Percentiles rank a stretch among this genome's conserved stretches.
These are phyloP conservation scores for Wallacemonas sp. DNA, from an alignment of 208 protist species.

Conservation along the genomic window DNA sequence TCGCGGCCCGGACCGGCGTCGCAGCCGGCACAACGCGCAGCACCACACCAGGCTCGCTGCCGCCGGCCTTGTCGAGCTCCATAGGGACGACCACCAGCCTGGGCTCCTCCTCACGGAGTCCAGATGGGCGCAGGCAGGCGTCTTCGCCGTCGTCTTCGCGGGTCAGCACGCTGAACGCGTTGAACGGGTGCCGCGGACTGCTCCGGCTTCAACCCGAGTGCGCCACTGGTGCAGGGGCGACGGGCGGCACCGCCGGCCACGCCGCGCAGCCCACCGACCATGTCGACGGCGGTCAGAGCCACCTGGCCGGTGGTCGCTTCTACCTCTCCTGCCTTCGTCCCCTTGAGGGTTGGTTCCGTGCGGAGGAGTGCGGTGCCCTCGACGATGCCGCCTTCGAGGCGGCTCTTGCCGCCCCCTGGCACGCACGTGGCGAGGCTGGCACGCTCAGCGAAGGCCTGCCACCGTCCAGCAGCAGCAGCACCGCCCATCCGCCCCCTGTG, in stretches of 20 bases:
- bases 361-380: constrained; percentile 36
- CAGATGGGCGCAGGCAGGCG: neutral
- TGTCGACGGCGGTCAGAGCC: too few species aligned
- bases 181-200: neutral
- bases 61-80: neutral
- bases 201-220: neutral
- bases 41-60: neutral
- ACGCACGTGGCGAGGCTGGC: neutral
- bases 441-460: too few species aligned
- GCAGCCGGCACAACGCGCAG: neutral
- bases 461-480: constrained; percentile 13
- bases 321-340: constrained; percentile 36
- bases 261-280: too few species aligned
- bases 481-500: too few species aligned
- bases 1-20: too few species aligned
- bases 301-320: constrained; percentile 11
- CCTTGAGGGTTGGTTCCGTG: constrained; percentile 27
- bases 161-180: neutral
- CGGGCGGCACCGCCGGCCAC: too few species aligned
- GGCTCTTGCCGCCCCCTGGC: constrained; percentile 4
- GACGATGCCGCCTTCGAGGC: constrained; percentile 27
- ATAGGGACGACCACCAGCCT: neutral
- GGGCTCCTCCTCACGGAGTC: neutral
- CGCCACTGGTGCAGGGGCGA: too few species aligned
- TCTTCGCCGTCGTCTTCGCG: neutral